Evolutionary conservation across 306 rosid genomes (phyloP).

Genomic region (Ceratonia siliqua): DNA sequence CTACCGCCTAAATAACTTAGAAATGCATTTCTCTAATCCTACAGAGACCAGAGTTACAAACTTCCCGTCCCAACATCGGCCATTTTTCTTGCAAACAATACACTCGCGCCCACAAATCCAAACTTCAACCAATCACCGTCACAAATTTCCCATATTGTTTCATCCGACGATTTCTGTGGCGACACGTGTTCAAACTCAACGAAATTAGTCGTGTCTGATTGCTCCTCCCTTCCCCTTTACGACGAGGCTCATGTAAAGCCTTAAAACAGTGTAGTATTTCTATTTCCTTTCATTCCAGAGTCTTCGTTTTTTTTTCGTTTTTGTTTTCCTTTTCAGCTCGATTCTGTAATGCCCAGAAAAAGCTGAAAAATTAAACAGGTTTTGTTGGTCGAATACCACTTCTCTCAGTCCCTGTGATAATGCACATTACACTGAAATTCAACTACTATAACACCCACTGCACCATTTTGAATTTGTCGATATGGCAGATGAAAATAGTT

Average conservation of each 20-base stretch:
- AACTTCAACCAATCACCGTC: neutral
- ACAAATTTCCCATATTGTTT: neutral
- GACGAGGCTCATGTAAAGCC: no score
- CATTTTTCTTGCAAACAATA: neutral
- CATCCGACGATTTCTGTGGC: neutral
- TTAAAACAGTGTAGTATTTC: no score
- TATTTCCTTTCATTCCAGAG: no score
- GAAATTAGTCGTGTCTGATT: constrained; percentile 5
- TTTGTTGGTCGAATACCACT: neutral
- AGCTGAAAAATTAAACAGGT: neutral
- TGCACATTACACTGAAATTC: neutral
- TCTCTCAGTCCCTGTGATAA: neutral
- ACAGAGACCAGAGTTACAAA: no score
- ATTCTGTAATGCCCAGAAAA: neutral
- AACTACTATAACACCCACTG: neutral
- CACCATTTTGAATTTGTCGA: no score
- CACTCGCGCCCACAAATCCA: neutral
- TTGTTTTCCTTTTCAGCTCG: neutral
- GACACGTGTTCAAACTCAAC: constrained; percentile 16
- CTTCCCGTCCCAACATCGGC: no score
- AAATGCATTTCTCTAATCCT: no score
- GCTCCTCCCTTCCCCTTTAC: neutral
- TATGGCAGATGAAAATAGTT: no score
- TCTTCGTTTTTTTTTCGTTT: neutral
- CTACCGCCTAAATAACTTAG: no score